Conservation (phyloP, 441 rosid genomes). For the Adansonia madagascariensis region DNA sequence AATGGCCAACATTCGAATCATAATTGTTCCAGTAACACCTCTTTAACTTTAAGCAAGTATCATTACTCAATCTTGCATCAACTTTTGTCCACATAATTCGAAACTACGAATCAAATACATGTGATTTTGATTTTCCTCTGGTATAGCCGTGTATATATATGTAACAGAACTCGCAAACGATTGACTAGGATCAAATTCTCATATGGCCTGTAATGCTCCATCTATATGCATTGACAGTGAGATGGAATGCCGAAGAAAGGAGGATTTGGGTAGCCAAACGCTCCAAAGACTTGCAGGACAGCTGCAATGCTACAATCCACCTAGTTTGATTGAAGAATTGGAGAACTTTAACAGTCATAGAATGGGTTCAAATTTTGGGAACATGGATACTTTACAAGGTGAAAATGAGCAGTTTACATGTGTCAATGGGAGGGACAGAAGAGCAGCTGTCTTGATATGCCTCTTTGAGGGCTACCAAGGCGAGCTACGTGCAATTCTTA, state of each 20-base stretch:
- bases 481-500: slow-evolving; percentile 48
- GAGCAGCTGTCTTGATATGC: slow-evolving; percentile 50
- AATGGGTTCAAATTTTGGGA: not conserved
- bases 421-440: slow-evolving; percentile 27
- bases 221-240: not conserved
- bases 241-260: not conserved
- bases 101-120: not conserved
- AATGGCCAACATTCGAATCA: not conserved
- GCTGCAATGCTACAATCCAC: slow-evolving; percentile 21
- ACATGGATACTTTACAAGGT: not conserved
- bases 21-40: not conserved
- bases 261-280: slow-evolving; percentile 8
- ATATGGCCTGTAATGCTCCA: not conserved
- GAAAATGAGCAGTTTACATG: slow-evolving; percentile 12
- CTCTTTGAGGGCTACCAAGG: slow-evolving; percentile 39
- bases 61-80: not conserved
- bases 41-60: not conserved
- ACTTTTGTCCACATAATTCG: not conserved
- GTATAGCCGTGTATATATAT: not conserved
- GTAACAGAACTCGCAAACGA: not conserved
- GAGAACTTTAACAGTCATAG: not conserved
- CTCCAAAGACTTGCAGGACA: slow-evolving; percentile 29
- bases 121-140: not conserved
- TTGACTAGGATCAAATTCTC: not conserved
- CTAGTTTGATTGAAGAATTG: not conserved